These are phyloP conservation scores for Yamadazyma membranifaciens DNA, from an alignment of 1,139 yeast species.

Conservation along the genomic window DNA sequence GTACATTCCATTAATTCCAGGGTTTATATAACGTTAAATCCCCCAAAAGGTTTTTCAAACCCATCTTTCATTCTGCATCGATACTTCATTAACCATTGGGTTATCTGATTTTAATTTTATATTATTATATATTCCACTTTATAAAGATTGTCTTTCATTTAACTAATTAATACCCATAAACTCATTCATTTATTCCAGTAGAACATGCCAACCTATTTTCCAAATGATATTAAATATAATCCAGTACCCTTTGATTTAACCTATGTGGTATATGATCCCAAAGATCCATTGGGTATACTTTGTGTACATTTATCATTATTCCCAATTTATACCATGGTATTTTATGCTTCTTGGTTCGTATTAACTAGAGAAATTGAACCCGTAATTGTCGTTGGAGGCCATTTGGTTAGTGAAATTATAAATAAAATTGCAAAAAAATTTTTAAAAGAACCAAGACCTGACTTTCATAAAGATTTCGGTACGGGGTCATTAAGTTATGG, in stretches of 20 bases:
- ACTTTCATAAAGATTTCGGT: conserved; percentile 51
- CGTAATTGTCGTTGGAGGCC: conserved; percentile 81
- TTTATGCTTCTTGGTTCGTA: conserved; percentile 81
- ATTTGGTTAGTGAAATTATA: conserved; percentile 69
- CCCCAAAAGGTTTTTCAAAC: too few species aligned
- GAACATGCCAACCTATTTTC: conserved; percentile 21
- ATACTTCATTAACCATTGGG: background rate
- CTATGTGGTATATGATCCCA: conserved; percentile 73
- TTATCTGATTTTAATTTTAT: too few species aligned
- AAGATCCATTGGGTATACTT: conserved; percentile 56
- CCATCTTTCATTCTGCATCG: background rate
- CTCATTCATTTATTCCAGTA: too few species aligned
- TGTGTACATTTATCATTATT: conserved; percentile 74
- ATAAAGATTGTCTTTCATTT: background rate
- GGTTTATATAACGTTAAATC: background rate
- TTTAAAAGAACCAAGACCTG: conserved; percentile 76
- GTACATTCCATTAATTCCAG: background rate
- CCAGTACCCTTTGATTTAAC: conserved; percentile 67
- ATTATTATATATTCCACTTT: background rate
- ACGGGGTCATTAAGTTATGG: conserved; percentile 67
- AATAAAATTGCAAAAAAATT: conserved; percentile 67
- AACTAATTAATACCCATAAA: background rate
- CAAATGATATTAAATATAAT: conserved; percentile 23
- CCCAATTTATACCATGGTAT: conserved; percentile 80
- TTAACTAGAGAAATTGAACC: conserved; percentile 85